phyloP scores from a whole-genome alignment of 352 stramenopile genomes.

The Globisporangium camurandrum region DNA sequence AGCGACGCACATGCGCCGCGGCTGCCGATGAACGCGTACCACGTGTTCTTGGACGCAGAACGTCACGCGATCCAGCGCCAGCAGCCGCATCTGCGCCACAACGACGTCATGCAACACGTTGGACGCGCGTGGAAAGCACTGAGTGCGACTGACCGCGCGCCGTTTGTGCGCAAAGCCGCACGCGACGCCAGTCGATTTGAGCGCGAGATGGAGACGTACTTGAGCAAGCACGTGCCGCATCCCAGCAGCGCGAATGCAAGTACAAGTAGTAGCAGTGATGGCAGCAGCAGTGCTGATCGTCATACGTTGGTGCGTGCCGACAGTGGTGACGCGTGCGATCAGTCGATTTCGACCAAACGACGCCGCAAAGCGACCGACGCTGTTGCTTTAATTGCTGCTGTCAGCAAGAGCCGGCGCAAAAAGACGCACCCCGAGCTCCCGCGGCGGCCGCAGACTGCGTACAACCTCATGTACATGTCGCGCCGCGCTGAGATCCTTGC shows the following conservation, averaged over 20 bases:
- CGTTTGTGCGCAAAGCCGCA: conserved; percentile 31
- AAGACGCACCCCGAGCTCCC: conserved; percentile 21
- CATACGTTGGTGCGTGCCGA: too few relatives aligned
- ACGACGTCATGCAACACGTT: conserved; percentile 42
- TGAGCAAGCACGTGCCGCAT: conserved; percentile 2
- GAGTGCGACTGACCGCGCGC: conserved; percentile 17
- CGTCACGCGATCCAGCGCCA: conserved; percentile 23
- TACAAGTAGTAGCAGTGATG: conserved; percentile 2
- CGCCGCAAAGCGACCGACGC: conserved; percentile 5
- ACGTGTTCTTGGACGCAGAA: conserved; percentile 30
- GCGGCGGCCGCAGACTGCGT: conserved; percentile 35
- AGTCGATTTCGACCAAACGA: too few relatives aligned
- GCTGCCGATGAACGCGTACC: conserved; percentile 36
- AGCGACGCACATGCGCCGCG: conserved; percentile 23
- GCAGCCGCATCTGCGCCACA: conserved; percentile 23
- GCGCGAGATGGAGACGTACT: conserved; percentile 36
- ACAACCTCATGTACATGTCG: conserved; percentile 60
- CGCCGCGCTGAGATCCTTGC: conserved; percentile 42
- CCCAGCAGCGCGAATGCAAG: neutral
- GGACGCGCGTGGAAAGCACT: conserved; percentile 36
- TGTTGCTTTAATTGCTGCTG: neutral
- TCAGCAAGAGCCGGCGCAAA: conserved; percentile 4
- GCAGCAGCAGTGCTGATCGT: neutral
- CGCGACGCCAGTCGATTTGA: conserved; percentile 39
- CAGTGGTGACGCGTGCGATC: too few relatives aligned